Evolutionary conservation across 345 rosid genomes (phyloP), one percentile per base, ranked within the genome.

Genomic region (Citrus trifoliata): DNA sequence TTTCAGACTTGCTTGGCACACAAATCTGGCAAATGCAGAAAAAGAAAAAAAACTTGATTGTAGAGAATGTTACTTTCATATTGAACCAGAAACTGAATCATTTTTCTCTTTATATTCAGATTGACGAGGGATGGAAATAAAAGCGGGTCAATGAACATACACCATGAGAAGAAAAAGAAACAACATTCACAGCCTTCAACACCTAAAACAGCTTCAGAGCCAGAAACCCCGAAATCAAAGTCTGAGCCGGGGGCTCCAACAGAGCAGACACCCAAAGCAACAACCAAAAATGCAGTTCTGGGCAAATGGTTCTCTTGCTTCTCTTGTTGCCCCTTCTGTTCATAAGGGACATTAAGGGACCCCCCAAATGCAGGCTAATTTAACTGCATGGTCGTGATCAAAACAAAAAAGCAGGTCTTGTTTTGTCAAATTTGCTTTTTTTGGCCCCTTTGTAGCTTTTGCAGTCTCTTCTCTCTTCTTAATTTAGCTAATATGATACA

Each of bases 221-320:
- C 82, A 7, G 74, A 60, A 75, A 24, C 25, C 70, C 37, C 18
- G 3, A 25, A 22, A 66, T 1, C 70, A 9, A 24, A 66, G 27
- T 37, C 48, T 10, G 48, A 66, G 70, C 73, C 75, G 30, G 78
- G 58, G 67, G 33, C 73, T 76, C 74, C 76, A 25, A 80, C 78
- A 48, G 16, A 80, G 19, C 82, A 71, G 32, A 42, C 79, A 24
- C 76, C 86, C 10, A 87, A 86, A 72, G 28, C 80, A 72, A 66
- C 71, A 3, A 19, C 28, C 48, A 60, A 66, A 51, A 61, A 46
- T 21, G 72, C 40, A 53, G 71, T 38, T 30, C 86, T 73, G 38
- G 73, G 71, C 35, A 88, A 38, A 79, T 89, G 97, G 93, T 82
- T 85, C n/a, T 77, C 91, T 75, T 90, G 95, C 84, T 84, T 90